Evolutionary conservation across 2,329 filamentous ascomycete genomes (phyloP).

Genomic region (Paramyrothecium sp.): DNA sequence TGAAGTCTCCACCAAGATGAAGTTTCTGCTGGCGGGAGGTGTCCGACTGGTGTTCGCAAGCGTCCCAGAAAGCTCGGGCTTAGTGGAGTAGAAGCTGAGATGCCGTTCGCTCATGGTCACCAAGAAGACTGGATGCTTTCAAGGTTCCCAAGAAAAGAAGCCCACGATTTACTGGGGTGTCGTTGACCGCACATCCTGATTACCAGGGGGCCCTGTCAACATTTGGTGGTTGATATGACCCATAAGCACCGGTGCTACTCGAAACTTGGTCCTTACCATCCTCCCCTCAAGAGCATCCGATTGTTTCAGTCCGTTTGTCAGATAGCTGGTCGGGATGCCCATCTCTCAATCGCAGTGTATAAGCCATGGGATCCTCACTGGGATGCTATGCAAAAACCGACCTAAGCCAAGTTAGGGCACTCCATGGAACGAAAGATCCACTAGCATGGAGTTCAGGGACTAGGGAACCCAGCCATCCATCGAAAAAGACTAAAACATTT

Average conservation of each 20-base stretch:
- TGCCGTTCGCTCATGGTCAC: background rate
- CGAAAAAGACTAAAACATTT: background rate
- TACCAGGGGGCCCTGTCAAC: background rate
- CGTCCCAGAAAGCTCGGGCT: background rate
- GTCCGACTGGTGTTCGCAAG: background rate
- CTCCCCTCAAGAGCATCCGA: background rate
- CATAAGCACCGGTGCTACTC: background rate
- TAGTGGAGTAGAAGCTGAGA: background rate
- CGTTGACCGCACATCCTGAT: background rate
- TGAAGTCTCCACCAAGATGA: background rate
- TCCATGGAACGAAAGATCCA: background rate
- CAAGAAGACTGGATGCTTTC: background rate
- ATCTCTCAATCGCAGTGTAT: background rate
- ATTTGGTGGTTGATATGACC: background rate
- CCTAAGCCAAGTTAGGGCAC: background rate
- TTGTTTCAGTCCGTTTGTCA: background rate
- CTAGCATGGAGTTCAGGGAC: background rate
- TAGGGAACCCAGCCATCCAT: background rate
- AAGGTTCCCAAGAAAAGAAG: background rate
- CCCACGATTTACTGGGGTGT: background rate
- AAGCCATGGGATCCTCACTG: conserved; percentile 13
- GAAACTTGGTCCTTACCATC: background rate
- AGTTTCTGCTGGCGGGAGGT: background rate
- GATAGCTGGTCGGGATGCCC: conserved; percentile 6
- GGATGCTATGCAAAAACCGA: conserved; percentile 10